These are phyloP conservation scores for Scenedesmus sp. DNA, from an alignment of 163 green algal genomes.

Conservation along the genomic window DNA sequence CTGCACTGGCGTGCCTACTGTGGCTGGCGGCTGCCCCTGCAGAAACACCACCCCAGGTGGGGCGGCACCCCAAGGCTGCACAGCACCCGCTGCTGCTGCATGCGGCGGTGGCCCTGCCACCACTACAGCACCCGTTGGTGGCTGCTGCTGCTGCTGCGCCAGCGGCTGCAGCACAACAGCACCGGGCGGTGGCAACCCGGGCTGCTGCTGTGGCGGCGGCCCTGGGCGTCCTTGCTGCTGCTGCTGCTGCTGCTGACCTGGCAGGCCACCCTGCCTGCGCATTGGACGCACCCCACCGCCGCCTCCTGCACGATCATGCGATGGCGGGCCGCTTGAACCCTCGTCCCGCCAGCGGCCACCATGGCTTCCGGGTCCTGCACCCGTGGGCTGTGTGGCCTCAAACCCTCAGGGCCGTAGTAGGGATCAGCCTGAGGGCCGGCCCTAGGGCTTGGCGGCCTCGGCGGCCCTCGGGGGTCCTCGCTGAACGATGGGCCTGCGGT, in stretches of 20 bases:
- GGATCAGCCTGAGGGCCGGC: neutral
- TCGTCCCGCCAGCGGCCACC: neutral
- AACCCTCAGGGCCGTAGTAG: neutral
- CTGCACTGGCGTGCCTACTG: neutral
- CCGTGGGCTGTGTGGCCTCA: neutral
- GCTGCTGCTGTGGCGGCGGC: neutral
- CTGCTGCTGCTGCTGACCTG: conserved; percentile 17
- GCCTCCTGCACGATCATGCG: neutral
- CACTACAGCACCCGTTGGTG: neutral
- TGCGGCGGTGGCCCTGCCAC: neutral
- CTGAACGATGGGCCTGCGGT: neutral
- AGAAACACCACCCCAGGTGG: neutral
- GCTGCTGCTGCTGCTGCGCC: neutral
- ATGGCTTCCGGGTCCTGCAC: neutral
- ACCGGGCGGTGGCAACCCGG: neutral
- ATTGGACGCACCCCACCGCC: neutral
- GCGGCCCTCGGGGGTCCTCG: neutral
- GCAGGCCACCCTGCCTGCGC: neutral
- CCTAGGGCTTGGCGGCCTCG: neutral
- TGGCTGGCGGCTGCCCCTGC: neutral
- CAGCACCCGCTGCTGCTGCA: neutral
- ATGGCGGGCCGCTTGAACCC: neutral
- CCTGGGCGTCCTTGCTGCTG: neutral
- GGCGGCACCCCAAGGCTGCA: neutral
- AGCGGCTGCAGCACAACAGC: neutral